Base-by-base conservation (phyloP, 345 rosid genomes). In the Eucalyptus coolabah region DNA sequence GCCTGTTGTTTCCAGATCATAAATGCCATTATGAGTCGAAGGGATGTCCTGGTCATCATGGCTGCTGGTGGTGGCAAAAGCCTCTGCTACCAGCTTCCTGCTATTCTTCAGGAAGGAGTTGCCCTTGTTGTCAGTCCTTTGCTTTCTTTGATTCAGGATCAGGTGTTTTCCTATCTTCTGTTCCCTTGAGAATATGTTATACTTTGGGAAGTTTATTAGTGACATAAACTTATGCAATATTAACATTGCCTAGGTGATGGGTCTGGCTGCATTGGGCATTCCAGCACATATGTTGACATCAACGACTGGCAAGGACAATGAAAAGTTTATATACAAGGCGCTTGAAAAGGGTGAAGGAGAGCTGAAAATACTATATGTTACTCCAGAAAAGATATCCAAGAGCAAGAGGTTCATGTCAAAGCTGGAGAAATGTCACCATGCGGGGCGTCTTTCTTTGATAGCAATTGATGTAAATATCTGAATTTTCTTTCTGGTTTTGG, bases 61-160 rank as follows among this genome's bases (percentile, higher is more conserved):
- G 99, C 99, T 87, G 98, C 99, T 40, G 99, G 99, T 91, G 98
- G 99, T 34, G 99, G 99, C 90, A 98, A 98, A 95, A 98, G 99
- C 92, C 96, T 98, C 45, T 98, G 99, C 89, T 98, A 98, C 92
- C 99, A 97, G 91, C 99, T 98, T 91, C 99, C 98, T 3, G 96
- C 99, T 56, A 86, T 98, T 60, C 96, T 96, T 90, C 94, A 91
- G 67, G 92, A 93, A 77, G 98, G 98, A 82, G 91, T 96, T 89
- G 93, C 95, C 63, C 98, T 98, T 88, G 99, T 98, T 92, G 94
- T 98, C 88, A 97, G 99, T 92, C 98, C 99, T 90, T 93, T 98
- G 91, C 96, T 97, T 89, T 98, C 99, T 44, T 91, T 98, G 88
- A 98, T 96, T 89, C 99, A 98, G 91, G 99, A 98, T 93, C 99